Base-by-base conservation (phyloP, 768 basidiomycete species). In the Goffeauzyma gilvescens region DNA sequence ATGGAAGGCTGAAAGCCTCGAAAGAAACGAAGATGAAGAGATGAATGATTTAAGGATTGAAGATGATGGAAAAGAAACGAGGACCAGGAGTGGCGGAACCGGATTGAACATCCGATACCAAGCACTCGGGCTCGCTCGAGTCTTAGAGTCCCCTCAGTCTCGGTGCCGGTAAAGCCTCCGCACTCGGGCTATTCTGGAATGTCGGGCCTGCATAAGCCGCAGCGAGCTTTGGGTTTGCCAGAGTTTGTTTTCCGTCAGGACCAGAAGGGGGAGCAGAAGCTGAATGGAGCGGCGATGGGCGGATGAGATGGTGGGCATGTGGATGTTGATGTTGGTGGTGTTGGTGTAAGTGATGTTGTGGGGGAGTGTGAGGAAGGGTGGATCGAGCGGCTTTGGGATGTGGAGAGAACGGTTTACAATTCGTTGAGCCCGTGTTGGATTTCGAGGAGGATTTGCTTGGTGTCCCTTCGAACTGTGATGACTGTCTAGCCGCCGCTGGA, bases 131-230 rank as follows among this genome's bases (percentile, higher is more conserved):
- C n/a, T n/a, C n/a, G n/a, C n/a, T n/a, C n/a, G n/a, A n/a, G n/a
- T n/a, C 28, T 18, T 41, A 41, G 14, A n/a, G 17, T 3, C 39
- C 39, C 39, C 31, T 41, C 35, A 44, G 21, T 18, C 42, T 35
- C 27, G 42, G 42, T 21, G 42, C 42, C 13, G 42, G 42, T 14
- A 44, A 24, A 10, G 17, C 30, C 15, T 44, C 42, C 24, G 42
- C 42, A 20, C 33, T 37, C 23, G 42, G 42, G 30, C 42, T 44
- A 32, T 44, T 44, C 13, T 44, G 42, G 26, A 44, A 44, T 20
- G 27, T 44, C 22, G 42, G 42, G 17, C 42, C 42, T 5, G 42
- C 42, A 30, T 44, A 44, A 15, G 37, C 27, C 21, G 28, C 26
- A 8, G 20, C 23, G 31, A 24, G 20, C 10, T 8, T 3, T 21